Conservation (phyloP, 192 early-diverging fungal species). For the Obelidium mucronatum region DNA sequence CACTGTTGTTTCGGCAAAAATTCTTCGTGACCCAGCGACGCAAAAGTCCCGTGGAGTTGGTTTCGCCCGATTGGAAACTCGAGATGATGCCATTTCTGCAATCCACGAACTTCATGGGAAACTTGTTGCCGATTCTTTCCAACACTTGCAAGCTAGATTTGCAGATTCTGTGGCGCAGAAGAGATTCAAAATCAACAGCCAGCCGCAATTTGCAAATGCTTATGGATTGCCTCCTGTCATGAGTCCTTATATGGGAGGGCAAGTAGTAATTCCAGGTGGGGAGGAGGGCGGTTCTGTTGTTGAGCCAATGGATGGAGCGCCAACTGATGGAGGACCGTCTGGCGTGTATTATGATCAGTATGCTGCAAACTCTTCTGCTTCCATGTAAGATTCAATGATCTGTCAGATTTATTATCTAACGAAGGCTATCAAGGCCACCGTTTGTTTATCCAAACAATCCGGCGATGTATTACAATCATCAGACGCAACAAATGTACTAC, state of each 20-base stretch:
- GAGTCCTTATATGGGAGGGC: not conserved
- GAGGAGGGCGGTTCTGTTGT: not conserved
- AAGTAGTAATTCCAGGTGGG: not conserved
- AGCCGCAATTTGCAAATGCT: conserved; percentile 22
- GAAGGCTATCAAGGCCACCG: too few species aligned
- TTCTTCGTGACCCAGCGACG: conserved; percentile 72
- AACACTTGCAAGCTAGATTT: conserved; percentile 78
- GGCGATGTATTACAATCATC: conserved; percentile 1
- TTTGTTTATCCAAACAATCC: not conserved
- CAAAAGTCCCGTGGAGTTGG: conserved; percentile 78
- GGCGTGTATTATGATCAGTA: conserved; percentile 11
- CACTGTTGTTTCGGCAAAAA: conserved; percentile 73
- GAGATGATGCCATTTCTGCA: conserved; percentile 67
- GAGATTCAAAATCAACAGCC: conserved; percentile 60
- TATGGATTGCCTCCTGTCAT: not conserved
- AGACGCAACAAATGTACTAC: conserved; percentile 16
- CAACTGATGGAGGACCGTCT: not conserved
- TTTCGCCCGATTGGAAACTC: conserved; percentile 79
- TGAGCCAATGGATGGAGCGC: not conserved
- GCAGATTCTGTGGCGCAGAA: conserved; percentile 84
- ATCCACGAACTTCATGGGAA: conserved; percentile 74
- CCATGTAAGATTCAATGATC: too few species aligned
- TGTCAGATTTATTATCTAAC: too few species aligned
- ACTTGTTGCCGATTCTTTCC: conserved; percentile 63
- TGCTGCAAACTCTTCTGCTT: too few species aligned